These are phyloP conservation scores for Entomortierella lignicola DNA, from an alignment of 192 early-diverging fungal species.

Conservation along the genomic window DNA sequence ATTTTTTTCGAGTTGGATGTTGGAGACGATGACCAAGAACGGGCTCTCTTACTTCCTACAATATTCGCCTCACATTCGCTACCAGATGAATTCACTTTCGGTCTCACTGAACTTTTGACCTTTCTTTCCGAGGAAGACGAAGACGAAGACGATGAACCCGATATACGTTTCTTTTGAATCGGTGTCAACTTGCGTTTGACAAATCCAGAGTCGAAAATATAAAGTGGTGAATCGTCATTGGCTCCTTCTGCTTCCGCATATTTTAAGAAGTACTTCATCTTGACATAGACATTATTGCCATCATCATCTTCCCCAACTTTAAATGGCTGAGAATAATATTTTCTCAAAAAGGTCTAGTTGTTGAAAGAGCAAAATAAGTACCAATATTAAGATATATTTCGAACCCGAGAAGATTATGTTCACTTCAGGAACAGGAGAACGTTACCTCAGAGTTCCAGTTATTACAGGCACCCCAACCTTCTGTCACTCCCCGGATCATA, in stretches of 20 bases:
- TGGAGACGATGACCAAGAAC: slow-evolving; percentile 35
- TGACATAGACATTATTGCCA: slow-evolving; percentile 72
- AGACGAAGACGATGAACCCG: slow-evolving; percentile 42
- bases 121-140: slow-evolving; percentile 22
- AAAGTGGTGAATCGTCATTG: slow-evolving; percentile 80
- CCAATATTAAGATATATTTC: too few relatives aligned
- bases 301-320: slow-evolving; percentile 87
- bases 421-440: neutral
- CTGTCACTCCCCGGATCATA: slow-evolving; percentile 66
- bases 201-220: slow-evolving; percentile 84
- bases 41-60: slow-evolving; percentile 28
- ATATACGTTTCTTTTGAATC: slow-evolving; percentile 38
- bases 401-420: neutral
- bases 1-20: slow-evolving; percentile 20
- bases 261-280: slow-evolving; percentile 70
- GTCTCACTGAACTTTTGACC: neutral
- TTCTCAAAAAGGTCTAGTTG: slow-evolving; percentile 54
- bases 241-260: slow-evolving; percentile 61
- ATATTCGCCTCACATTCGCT: slow-evolving; percentile 5
- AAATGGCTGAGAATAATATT: slow-evolving; percentile 73
- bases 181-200: slow-evolving; percentile 55
- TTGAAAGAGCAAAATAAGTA: too few relatives aligned
- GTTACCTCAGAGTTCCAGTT: slow-evolving; percentile 69
- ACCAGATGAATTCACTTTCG: slow-evolving; percentile 1
- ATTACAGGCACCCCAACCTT: slow-evolving; percentile 65